phyloP scores from a whole-genome alignment of 495 filamentous ascomycete genomes.

The Penicillium psychrofluorescens region DNA sequence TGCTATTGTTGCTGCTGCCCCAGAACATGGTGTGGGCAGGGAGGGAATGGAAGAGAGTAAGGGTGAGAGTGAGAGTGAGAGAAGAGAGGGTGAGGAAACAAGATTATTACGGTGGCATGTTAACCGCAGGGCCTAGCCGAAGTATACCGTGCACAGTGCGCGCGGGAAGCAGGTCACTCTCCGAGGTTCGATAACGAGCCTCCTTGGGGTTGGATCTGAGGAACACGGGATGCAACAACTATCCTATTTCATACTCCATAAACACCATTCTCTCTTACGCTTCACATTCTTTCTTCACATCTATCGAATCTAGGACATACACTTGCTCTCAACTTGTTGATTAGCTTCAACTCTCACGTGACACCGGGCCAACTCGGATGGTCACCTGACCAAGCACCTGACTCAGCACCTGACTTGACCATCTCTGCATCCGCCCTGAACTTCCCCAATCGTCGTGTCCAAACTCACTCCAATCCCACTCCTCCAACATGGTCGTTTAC shows the following conservation, averaged over 20 bases:
- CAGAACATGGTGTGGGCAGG: slow-evolving; percentile 25
- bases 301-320: too few relatives aligned
- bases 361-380: slow-evolving; percentile 15
- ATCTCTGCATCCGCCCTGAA: slow-evolving; percentile 31
- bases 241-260: too few relatives aligned
- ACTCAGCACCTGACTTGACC: slow-evolving; percentile 1
- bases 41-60: not conserved
- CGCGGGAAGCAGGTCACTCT: too few relatives aligned
- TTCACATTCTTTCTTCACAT: too few relatives aligned
- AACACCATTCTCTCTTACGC: too few relatives aligned
- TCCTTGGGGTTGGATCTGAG: too few relatives aligned
- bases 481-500: slow-evolving; percentile 71
- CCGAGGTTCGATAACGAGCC: too few relatives aligned
- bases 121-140: too few relatives aligned
- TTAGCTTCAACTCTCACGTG: not conserved
- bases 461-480: slow-evolving; percentile 17
- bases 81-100: not conserved
- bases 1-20: slow-evolving; percentile 40
- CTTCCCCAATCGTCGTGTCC: not conserved
- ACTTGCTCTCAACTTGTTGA: too few relatives aligned
- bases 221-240: too few relatives aligned
- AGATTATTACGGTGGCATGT: not conserved
- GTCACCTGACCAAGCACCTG: slow-evolving; percentile 19
- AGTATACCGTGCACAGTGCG: too few relatives aligned
- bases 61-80: not conserved